These are phyloP conservation scores for Ramularia endophylla DNA, from an alignment of 2,329 filamentous ascomycete species.

Conservation along the genomic window DNA sequence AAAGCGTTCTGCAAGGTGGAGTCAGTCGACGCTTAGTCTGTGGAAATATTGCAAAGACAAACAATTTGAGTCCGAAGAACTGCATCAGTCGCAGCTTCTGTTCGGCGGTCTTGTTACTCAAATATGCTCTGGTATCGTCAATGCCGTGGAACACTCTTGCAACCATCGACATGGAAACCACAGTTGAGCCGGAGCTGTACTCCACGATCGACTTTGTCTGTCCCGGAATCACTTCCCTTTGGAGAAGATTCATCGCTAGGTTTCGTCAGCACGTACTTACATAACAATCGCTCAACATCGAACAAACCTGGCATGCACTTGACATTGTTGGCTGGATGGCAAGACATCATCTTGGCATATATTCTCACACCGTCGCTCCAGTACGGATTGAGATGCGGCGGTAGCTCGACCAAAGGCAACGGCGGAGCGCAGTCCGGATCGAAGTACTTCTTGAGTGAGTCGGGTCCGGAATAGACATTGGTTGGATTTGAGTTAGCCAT, in stretches of 20 bases:
- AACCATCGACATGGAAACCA: conserved; percentile 54
- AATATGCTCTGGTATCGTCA: conserved; percentile 48
- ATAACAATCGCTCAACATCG: not conserved
- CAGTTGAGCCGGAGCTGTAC: conserved; percentile 57
- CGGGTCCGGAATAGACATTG: conserved; percentile 54
- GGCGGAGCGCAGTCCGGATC: conserved; percentile 53
- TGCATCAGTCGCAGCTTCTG: conserved; percentile 52
- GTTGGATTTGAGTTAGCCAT: conserved; percentile 6
- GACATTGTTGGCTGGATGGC: conserved; percentile 60
- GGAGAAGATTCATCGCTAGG: conserved; percentile 12
- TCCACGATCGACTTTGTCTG: conserved; percentile 51
- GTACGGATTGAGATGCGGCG: conserved; percentile 51
- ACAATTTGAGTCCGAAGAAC: conserved; percentile 54
- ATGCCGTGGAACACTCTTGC: conserved; percentile 48
- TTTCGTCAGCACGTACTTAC: not conserved
- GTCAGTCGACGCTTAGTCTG: too few species aligned
- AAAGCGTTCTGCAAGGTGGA: conserved; percentile 31
- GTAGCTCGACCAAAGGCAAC: conserved; percentile 57
- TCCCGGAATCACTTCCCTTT: conserved; percentile 10
- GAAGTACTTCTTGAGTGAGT: conserved; percentile 54
- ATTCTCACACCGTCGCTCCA: conserved; percentile 54
- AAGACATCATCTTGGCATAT: conserved; percentile 62
- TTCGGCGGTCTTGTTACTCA: conserved; percentile 54
- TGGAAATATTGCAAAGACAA: too few species aligned
- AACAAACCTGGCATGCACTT: conserved; percentile 55